phyloP scores from a whole-genome alignment of 2,329 filamentous ascomycete genomes.

The Tolypocladium endophyticum region DNA sequence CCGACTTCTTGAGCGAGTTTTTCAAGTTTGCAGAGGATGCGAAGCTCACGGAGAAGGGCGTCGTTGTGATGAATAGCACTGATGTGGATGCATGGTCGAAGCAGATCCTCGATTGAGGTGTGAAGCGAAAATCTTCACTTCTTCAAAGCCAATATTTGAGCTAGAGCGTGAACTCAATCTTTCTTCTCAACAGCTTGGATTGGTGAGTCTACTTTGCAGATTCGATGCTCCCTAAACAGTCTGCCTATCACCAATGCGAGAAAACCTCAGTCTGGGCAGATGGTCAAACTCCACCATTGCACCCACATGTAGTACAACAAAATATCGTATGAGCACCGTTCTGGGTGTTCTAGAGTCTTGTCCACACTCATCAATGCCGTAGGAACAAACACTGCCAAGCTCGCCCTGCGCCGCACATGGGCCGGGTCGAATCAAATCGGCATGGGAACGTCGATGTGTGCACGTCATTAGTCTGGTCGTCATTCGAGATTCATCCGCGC shows the following conservation, averaged over 20 bases:
- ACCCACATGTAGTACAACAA: not conserved
- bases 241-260: not conserved
- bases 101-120: not conserved
- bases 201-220: not conserved
- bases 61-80: not conserved
- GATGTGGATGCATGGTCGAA: not conserved
- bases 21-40: not conserved
- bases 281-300: not conserved
- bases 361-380: not conserved
- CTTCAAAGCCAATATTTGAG: not conserved
- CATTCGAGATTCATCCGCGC: slow-evolving; percentile 73
- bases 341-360: no score
- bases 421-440: not conserved
- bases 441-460: not conserved
- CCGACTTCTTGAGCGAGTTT: not conserved
- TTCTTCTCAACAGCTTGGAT: no score
- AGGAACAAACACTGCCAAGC: not conserved
- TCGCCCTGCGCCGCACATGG: not conserved
- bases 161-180: not conserved
- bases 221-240: not conserved
- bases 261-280: not conserved
- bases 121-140: not conserved
- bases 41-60: not conserved
- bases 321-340: not conserved
- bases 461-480: not conserved